Evolutionary conservation across 306 rosid genomes (phyloP).

Genomic region (Oxytropis ochrocephala): DNA sequence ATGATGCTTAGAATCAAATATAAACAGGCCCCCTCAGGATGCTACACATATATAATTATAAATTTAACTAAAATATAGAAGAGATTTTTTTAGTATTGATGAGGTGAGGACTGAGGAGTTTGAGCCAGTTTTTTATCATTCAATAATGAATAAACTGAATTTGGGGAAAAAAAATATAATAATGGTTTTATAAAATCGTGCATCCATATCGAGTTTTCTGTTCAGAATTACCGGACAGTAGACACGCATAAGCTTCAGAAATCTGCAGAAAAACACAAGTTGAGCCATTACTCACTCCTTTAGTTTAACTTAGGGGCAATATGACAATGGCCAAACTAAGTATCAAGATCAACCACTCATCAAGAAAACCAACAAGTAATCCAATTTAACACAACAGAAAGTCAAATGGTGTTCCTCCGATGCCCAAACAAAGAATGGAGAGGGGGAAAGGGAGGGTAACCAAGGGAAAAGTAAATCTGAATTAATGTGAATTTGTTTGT

Average conservation of each 20-base stretch:
- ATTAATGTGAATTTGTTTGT: background rate
- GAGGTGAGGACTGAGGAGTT: background rate
- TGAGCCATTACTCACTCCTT: constrained; percentile 10
- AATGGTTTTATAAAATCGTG: constrained; percentile 35
- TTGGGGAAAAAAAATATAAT: constrained; percentile 30
- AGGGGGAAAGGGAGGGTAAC: background rate
- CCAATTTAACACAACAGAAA: background rate
- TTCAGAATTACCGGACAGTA: constrained; percentile 48
- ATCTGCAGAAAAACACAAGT: constrained; percentile 50
- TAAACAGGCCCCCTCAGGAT: constrained; percentile 25
- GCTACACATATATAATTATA: constrained; percentile 20
- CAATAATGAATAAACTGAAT: constrained; percentile 36
- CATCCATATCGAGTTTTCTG: constrained; percentile 19
- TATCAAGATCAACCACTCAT: background rate
- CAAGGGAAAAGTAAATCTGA: background rate
- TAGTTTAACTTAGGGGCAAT: background rate
- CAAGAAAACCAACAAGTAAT: background rate
- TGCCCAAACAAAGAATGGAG: background rate
- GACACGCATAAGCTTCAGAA: constrained; percentile 59
- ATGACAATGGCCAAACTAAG: background rate
- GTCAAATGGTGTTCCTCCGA: background rate
- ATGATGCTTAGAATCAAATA: too few species aligned
- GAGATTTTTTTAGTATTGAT: background rate
- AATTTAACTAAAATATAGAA: background rate
- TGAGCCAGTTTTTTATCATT: constrained; percentile 6